Conservation (phyloP, 1,284 basidiomycete species). For the Sutorius eximius region DNA sequence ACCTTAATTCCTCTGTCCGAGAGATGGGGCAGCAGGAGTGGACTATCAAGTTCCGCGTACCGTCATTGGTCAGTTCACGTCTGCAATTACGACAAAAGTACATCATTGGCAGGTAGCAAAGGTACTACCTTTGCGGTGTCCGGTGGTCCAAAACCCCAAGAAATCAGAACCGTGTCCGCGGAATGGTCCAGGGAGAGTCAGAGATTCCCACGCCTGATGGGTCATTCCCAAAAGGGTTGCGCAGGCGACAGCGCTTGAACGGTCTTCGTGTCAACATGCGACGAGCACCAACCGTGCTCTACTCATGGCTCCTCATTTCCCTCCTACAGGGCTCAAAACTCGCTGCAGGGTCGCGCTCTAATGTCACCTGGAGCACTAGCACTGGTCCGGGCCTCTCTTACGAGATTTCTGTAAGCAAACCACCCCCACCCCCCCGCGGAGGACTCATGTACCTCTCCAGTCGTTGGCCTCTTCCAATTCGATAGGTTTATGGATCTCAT, state of each 20-base stretch:
- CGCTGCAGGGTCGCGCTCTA: slow-evolving; percentile 9
- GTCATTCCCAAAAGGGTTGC: neutral
- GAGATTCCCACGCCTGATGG: slow-evolving; percentile 16
- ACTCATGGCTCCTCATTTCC: slow-evolving; percentile 18
- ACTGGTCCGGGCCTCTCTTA: slow-evolving; percentile 22
- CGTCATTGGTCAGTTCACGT: neutral
- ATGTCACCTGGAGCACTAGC: slow-evolving; percentile 20
- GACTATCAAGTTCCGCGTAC: neutral
- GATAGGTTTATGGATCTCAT: slow-evolving; percentile 12
- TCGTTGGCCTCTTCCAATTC: slow-evolving; percentile 20
- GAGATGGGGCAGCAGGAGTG: neutral
- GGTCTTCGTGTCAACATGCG: slow-evolving; percentile 21
- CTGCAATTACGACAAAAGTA: neutral
- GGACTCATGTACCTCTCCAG: slow-evolving; percentile 16
- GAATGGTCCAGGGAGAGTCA: neutral
- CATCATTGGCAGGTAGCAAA: neutral
- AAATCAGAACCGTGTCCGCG: neutral
- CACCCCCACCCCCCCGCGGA: neutral
- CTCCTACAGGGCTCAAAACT: slow-evolving; percentile 4
- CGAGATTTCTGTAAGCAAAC: slow-evolving; percentile 26
- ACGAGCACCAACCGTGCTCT: slow-evolving; percentile 19
- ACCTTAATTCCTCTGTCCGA: neutral
- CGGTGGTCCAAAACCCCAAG: neutral
- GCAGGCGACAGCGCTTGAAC: neutral
- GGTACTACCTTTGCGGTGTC: neutral